Conservation (phyloP, 257 asterid genomes). For the Solanum chiquidenum region DNA sequence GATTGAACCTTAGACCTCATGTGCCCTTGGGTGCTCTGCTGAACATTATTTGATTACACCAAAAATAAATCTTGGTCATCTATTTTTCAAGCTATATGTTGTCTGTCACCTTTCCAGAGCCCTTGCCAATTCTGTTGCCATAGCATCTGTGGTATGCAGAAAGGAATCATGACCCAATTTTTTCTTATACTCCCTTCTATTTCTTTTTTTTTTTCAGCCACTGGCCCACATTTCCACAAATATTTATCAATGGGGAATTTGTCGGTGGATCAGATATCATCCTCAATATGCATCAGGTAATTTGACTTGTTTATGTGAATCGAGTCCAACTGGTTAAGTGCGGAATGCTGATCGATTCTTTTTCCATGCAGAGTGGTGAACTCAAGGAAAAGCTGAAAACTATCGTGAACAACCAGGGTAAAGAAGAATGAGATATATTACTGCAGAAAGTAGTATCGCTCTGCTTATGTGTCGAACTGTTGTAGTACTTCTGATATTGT, state of each 20-base stretch:
- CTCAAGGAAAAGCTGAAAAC: conserved; percentile 54
- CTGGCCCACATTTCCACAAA: conserved; percentile 98
- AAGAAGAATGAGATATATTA: conserved; percentile 14
- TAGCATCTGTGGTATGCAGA: background rate
- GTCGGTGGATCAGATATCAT: conserved; percentile 97
- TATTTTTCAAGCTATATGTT: background rate
- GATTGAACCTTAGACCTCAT: background rate
- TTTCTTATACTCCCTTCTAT: background rate
- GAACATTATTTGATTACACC: background rate
- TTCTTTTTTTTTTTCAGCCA: conserved; percentile 36
- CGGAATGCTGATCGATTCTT: conserved; percentile 5
- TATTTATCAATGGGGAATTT: conserved; percentile 88
- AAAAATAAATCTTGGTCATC: background rate
- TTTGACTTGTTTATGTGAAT: background rate
- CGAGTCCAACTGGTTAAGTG: background rate
- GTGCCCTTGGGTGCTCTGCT: background rate
- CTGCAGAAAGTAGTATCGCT: background rate
- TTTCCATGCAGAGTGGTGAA: conserved; percentile 59
- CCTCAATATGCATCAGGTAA: conserved; percentile 90
- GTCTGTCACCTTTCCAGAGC: background rate
- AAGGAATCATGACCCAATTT: background rate
- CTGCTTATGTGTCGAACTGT: background rate
- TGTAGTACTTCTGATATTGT: background rate
- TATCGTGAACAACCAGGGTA: conserved; percentile 17
- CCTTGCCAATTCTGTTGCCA: background rate